Evolutionary conservation across 768 basidiomycete genomes (phyloP), one percentile per base, ranked within the genome.

Genomic region (Leccinum imitatum): DNA sequence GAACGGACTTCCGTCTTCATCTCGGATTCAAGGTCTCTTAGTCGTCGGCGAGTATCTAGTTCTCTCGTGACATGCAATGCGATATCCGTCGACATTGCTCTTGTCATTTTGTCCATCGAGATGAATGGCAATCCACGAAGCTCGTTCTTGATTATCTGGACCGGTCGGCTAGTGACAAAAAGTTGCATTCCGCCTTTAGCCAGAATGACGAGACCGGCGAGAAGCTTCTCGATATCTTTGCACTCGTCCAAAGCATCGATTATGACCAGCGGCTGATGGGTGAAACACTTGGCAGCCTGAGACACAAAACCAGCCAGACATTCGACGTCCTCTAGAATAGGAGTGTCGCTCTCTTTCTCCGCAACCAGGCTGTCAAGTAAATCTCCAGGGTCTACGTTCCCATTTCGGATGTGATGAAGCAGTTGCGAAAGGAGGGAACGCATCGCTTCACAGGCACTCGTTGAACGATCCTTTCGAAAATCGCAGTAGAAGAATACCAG

Each of bases 191-290:
- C 39, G 1, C 58, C 51, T 11, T 39, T 50, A 3, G 35, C 25
- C 60, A 48, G 19, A n/a, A 21, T 44, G 37, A 59, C 6, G 25
- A 67, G 53, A 33, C 55, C 48, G 19, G 23, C 31, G 10, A 68
- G 64, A n/a, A 68, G 58, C 9, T 52, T 50, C 6, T 60, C 52
- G 4, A 52, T 15, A 1, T 53, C 57, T 9, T 57, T 33, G 50
- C 68, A 68, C 46, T 69, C 67, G n/a, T 69, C 67, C 11, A 67
- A 51, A 9, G 68, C 67, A 15, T 68, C 68, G 2, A 68, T 46
- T 5, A 68, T 35, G 4, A 61, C 33, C 10, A 68, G 15, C 1
- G 67, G 67, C 39, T 46, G 17, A 15, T 35, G 31, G 3, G 2
- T 23, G 30, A 50, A 58, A 7, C 11, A 19, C 35, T 25, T 55